Evolutionary conservation across 495 filamentous ascomycete genomes (phyloP), one percentile per base, ranked within the genome.

Genomic region (Bryoglossum gracile): DNA sequence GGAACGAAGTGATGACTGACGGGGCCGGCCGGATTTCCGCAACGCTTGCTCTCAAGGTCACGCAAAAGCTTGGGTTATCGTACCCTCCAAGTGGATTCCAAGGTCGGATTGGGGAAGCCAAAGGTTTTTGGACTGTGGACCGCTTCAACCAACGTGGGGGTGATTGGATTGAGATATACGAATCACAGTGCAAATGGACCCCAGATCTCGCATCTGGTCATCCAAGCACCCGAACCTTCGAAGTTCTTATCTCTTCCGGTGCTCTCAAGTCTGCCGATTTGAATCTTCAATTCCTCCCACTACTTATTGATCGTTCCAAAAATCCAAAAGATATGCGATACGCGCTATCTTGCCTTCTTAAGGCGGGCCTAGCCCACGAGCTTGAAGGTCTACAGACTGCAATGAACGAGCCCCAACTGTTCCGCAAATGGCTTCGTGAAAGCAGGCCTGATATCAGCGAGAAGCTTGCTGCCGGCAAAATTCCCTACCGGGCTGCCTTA

Each of bases 61-160:
- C 75, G 8, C 68, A 81, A 26, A 56, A 59, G 2, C 69, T 90
- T 25, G 77, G 78, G 0, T 69, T 89, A 4, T 55, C 68, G 3
- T 70, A 72, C 33, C 72, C 82, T 0, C 88, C 90, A 0, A 84
- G 82, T 46, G 78, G 73, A 5, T 84, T 94, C 43, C 91, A 96
- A 65, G 91, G 72, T 9, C 73, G 91, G 33, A 80, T 97, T 51
- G 85, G 82, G 2, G 81, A 85, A 4, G 86, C 87, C 1, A 96
- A 97, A 64, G 92, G 92, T 2, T 67, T 96, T 33, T 96, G 91
- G 90, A 78, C 90, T 65, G 72, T 91, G 5, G 68, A 74, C 49
- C 60, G 61, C 3, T 54, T 46, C 6, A 58, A 63, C 25, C 60
- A 70, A 0, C 66, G 73, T 8, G 9, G 10, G 6, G 32, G 37